Percentiles rank a stretch among this genome's conserved stretches.
Evolutionary conservation across 352 stramenopile species (phyloP).

Genomic region (Blastocystis sp.): DNA sequence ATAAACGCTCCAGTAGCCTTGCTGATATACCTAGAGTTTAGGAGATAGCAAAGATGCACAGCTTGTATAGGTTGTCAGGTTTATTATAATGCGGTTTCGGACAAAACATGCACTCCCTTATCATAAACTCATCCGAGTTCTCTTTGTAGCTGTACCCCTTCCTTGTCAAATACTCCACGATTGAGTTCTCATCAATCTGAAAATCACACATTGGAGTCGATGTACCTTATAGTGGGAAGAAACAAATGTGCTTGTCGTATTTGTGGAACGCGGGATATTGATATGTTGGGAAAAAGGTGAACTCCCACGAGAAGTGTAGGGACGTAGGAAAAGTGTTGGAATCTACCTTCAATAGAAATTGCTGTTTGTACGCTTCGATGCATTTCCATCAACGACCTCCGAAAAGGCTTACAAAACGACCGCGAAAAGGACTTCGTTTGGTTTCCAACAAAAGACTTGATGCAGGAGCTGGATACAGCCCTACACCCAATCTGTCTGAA

Average conservation of each 20-base stretch:
- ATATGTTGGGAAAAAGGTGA: slow-evolving; percentile 2
- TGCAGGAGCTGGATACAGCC: background rate
- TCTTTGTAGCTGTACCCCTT: slow-evolving; percentile 58
- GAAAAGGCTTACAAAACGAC: background rate
- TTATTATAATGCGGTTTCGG: slow-evolving; percentile 73
- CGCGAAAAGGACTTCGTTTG: background rate
- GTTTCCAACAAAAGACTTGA: background rate
- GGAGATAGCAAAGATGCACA: slow-evolving; percentile 63
- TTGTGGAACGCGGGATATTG: background rate
- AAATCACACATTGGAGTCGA: background rate
- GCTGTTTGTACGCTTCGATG: background rate
- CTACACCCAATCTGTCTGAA: background rate
- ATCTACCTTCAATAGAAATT: background rate
- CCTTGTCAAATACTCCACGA: slow-evolving; percentile 37
- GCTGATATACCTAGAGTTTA: slow-evolving; percentile 72
- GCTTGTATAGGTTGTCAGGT: slow-evolving; percentile 80
- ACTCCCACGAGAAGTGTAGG: background rate
- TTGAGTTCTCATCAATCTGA: slow-evolving; percentile 56
- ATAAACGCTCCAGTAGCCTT: slow-evolving; percentile 79
- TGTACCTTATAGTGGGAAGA: slow-evolving; percentile 59
- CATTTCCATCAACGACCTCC: background rate
- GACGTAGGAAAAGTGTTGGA: background rate
- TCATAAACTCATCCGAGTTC: slow-evolving; percentile 43
- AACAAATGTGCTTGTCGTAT: slow-evolving; percentile 48
- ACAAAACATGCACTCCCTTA: slow-evolving; percentile 69